These are phyloP conservation scores for Lichtheimia ornata DNA, from an alignment of 371 early-diverging fungal genomes.

Conservation along the genomic window DNA sequence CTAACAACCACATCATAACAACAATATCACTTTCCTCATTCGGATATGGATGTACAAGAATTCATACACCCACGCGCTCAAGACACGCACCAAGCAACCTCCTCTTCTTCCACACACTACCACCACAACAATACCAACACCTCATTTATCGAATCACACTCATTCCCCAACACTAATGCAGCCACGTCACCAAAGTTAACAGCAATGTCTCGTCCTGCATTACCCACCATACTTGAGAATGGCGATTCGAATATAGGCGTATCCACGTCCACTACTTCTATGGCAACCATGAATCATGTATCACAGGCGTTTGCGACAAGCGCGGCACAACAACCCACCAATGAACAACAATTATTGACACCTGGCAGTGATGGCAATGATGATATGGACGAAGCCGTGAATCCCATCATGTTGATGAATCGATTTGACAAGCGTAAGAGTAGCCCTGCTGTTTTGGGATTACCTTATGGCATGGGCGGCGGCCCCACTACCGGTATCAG, in stretches of 20 bases:
- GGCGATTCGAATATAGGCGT: background rate
- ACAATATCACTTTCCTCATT: background rate
- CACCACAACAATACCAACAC: background rate
- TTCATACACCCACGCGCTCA: background rate
- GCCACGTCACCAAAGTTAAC: background rate
- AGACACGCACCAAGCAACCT: background rate
- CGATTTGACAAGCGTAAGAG: conserved; percentile 48
- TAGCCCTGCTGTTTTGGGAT: conserved; percentile 49
- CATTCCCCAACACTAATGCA: background rate
- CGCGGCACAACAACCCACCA: background rate
- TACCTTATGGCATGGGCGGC: conserved; percentile 28
- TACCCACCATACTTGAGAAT: background rate
- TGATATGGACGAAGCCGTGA: background rate
- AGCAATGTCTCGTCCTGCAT: background rate
- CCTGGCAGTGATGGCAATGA: too few species aligned
- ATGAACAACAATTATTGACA: background rate
- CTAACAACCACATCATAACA: too few species aligned
- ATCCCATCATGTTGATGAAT: conserved; percentile 17
- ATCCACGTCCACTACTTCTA: background rate
- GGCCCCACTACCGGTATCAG: too few species aligned
- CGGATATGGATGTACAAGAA: background rate
- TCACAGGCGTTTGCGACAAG: background rate
- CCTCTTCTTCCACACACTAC: background rate
- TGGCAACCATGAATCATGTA: background rate
- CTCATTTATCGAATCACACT: background rate